phyloP scores from a whole-genome alignment of 176 grass and related monocot species.

The Musa troglodytarum region DNA sequence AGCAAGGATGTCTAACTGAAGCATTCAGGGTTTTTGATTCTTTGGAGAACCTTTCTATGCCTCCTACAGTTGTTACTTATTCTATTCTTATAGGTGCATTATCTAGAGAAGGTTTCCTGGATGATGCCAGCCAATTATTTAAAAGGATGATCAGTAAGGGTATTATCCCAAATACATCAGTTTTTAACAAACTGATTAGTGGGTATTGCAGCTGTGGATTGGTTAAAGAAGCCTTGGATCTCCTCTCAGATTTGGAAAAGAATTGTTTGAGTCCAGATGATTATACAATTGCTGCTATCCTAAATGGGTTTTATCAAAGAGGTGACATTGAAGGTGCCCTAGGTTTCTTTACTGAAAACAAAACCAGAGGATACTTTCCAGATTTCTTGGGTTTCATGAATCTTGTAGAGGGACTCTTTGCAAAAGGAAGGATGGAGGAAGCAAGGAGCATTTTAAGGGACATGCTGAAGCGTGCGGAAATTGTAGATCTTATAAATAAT shows the following conservation, averaged over 20 bases:
- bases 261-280: slow-evolving; percentile 39
- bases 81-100: slow-evolving; percentile 67
- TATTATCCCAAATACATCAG: slow-evolving; percentile 43
- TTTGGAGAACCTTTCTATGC: slow-evolving; percentile 50
- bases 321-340: slow-evolving; percentile 67
- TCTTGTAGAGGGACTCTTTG: slow-evolving; percentile 59
- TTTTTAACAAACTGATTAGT: slow-evolving; percentile 70
- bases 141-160: slow-evolving; percentile 60
- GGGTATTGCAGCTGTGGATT: slow-evolving; percentile 70
- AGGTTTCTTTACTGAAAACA: slow-evolving; percentile 50
- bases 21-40: slow-evolving; percentile 73
- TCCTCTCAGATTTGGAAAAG: slow-evolving; percentile 57
- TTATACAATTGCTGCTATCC: slow-evolving; percentile 66
- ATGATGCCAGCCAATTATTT: slow-evolving; percentile 60
- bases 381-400: slow-evolving; percentile 80
- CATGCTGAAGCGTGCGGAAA: slow-evolving; percentile 65
- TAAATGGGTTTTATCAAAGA: slow-evolving; percentile 54
- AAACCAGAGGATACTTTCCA: slow-evolving; percentile 37
- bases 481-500: slow-evolving; percentile 51
- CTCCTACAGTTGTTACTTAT: slow-evolving; percentile 61
- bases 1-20: slow-evolving; percentile 78
- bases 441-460: slow-evolving; percentile 61
- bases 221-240: slow-evolving; percentile 50
- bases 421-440: slow-evolving; percentile 91
- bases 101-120: slow-evolving; percentile 76